phyloP scores from a whole-genome alignment of 495 filamentous ascomycete species.

The Aspergillus carlsbadensis region DNA sequence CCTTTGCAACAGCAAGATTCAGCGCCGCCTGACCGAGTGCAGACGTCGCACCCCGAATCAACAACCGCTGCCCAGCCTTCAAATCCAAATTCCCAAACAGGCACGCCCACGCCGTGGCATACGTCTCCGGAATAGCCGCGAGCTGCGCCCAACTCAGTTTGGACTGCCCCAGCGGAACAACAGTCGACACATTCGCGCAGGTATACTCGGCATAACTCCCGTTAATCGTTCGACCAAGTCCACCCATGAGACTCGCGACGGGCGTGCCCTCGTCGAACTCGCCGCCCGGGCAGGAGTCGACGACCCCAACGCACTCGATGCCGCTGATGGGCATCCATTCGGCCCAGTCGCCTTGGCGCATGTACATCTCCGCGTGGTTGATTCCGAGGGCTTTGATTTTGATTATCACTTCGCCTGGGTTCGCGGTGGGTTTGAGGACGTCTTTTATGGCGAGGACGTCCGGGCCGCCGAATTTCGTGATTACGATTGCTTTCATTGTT shows the following conservation, averaged over 20 bases:
- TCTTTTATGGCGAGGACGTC: conserved; percentile 32
- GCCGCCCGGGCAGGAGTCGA: conserved; percentile 35
- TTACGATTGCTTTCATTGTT: conserved; percentile 44
- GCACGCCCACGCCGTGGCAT: conserved; percentile 45
- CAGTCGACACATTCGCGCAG: conserved; percentile 31
- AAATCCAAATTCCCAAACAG: conserved; percentile 39
- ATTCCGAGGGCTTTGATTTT: conserved; percentile 45
- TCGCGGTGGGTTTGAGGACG: conserved; percentile 32
- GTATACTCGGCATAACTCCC: conserved; percentile 46
- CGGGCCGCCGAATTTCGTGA: conserved; percentile 39
- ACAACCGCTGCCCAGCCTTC: conserved; percentile 28
- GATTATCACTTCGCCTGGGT: conserved; percentile 36
- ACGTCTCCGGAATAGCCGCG: conserved; percentile 44
- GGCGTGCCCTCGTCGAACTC: conserved; percentile 33
- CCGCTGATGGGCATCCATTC: conserved; percentile 44
- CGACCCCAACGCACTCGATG: conserved; percentile 47
- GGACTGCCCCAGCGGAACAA: conserved; percentile 30
- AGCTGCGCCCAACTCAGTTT: conserved; percentile 38
- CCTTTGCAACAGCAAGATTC: conserved; percentile 41
- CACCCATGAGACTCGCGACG: conserved; percentile 46
- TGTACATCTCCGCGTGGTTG: conserved; percentile 53
- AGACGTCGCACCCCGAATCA: conserved; percentile 46
- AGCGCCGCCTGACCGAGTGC: conserved; percentile 44
- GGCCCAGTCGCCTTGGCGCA: conserved; percentile 52
- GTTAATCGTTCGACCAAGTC: conserved; percentile 36